Percentiles rank a stretch among this genome's conserved stretches.
Conservation (phyloP, 257 asterid genomes). For the Henckelia pumila region DNA sequence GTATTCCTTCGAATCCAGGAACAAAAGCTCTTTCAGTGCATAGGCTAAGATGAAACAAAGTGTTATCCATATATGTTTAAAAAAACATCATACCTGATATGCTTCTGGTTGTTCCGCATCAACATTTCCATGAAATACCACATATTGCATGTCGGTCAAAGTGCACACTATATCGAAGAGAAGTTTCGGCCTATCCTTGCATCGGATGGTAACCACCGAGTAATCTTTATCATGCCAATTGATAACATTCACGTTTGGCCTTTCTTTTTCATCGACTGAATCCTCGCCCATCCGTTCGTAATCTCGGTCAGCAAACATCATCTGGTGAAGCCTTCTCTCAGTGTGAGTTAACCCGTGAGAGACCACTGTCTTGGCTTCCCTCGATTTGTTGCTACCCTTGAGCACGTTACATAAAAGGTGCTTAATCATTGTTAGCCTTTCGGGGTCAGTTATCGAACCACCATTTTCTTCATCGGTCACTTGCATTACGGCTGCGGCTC, state of each 20-base stretch:
- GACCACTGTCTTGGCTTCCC: constrained; percentile 82
- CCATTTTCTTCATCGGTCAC: constrained; percentile 36
- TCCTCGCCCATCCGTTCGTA: constrained; percentile 55
- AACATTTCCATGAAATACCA: constrained; percentile 89
- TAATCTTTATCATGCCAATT: constrained; percentile 93
- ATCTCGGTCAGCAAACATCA: constrained; percentile 96
- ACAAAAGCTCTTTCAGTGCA: constrained; percentile 24
- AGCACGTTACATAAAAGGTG: constrained; percentile 56
- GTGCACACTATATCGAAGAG: constrained; percentile 87
- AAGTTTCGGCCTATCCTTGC: constrained; percentile 95
- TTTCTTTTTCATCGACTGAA: constrained; percentile 43
- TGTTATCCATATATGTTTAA: neutral
- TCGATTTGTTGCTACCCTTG: constrained; percentile 68
- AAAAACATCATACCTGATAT: constrained; percentile 54
- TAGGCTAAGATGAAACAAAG: neutral
- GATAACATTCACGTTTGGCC: constrained; percentile 78
- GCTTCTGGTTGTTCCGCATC: constrained; percentile 85
- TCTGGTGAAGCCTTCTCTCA: constrained; percentile 89
- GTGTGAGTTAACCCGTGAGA: constrained; percentile 68
- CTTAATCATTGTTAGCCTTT: constrained; percentile 15
- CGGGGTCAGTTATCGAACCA: neutral
- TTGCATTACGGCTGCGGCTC: constrained; percentile 96
- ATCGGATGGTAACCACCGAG: constrained; percentile 75
- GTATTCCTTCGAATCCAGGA: constrained; percentile 61
- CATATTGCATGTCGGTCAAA: constrained; percentile 92